Percentiles rank a stretch among this genome's conserved stretches.
These are phyloP conservation scores for Colletotrichum melonis DNA, from an alignment of 2,329 filamentous ascomycete genomes.

Conservation along the genomic window DNA sequence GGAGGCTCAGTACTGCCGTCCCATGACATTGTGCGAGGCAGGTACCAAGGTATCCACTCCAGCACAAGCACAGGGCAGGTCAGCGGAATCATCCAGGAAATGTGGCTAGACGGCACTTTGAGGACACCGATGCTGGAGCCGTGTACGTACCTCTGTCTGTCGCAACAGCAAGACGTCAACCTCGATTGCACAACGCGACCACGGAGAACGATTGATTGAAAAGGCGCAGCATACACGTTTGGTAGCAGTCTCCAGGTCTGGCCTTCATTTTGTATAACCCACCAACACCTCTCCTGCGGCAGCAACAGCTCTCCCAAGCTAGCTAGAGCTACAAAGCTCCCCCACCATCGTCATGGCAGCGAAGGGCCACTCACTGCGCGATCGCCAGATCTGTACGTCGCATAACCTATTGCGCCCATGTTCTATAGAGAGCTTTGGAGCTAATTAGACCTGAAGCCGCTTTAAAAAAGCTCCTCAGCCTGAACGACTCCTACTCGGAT, in stretches of 20 bases:
- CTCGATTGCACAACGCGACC: conserved; percentile 18
- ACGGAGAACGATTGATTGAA: conserved; percentile 5
- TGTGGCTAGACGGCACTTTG: conserved; percentile 34
- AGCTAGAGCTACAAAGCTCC: conserved; percentile 36
- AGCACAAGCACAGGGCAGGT: conserved; percentile 16
- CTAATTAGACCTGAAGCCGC: conserved; percentile 68
- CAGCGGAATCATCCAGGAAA: conserved; percentile 29
- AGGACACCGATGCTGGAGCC: conserved; percentile 35
- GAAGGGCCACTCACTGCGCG: conserved; percentile 59
- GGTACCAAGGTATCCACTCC: neutral
- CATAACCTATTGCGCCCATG: neutral
- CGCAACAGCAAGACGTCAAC: conserved; percentile 22
- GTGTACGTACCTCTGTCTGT: conserved; percentile 30
- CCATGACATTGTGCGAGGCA: conserved; percentile 21
- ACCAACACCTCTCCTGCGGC: neutral
- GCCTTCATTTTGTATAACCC: conserved; percentile 10
- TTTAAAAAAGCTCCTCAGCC: conserved; percentile 94
- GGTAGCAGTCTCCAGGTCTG: neutral
- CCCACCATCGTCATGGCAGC: conserved; percentile 53
- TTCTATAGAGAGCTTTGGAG: neutral
- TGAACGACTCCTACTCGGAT: conserved; percentile 79
- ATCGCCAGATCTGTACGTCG: conserved; percentile 61
- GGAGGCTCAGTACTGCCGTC: conserved; percentile 22
- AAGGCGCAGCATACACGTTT: neutral
- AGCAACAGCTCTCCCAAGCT: conserved; percentile 19